Evolutionary conservation across 2,329 filamentous ascomycete species (phyloP), one percentile per base, ranked within the genome.

Genomic region (Dactylellina cionopaga): DNA sequence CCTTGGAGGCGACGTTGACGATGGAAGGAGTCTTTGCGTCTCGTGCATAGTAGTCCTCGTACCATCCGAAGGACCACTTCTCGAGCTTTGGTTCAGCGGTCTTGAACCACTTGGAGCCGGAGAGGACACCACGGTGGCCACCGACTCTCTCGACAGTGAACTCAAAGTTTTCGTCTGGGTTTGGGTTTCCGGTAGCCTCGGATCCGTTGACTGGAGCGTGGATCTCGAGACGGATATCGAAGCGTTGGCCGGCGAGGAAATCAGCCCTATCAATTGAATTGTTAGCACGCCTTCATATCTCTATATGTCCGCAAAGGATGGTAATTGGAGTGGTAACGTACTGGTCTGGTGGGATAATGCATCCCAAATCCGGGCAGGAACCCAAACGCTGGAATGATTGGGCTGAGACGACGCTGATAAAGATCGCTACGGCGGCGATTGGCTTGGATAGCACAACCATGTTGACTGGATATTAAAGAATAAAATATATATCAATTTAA

Each of bases 61-160:
- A 94, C 90, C 90, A 95, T n/a, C 84, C 85, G 79, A 95, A 95
- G 75, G 88, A 86, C 92, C 92, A 96, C 75, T 84, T 88, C 83
- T 96, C 92, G 13, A 95, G 81, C 79, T 87, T 81, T 17, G 91
- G 89, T 79, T 94, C 90, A 1, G 85, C 77, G 33, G 90, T 78
- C n/a, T 84, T 83, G 82, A 95, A 94, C 81, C 87, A 92, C 39
- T 87, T 82, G 13, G 88, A 83, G 39, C 88, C 87, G 64, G 84
- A 81, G 78, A 86, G 81, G 24, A 85, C 19, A 52, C 66, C 66
- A 25, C 66, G 66, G 58, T 63, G 56, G 19, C 79, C 68, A 43
- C 85, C 87, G 62, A 87, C 85, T 81, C 90, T 92, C 68, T 84
- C 82, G 76, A 95, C 89, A 62, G 88, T 90, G 77, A 91, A 89